Conservation (phyloP, 371 early-diverging fungal genomes). For the Lichtheimia corymbifera region DNA sequence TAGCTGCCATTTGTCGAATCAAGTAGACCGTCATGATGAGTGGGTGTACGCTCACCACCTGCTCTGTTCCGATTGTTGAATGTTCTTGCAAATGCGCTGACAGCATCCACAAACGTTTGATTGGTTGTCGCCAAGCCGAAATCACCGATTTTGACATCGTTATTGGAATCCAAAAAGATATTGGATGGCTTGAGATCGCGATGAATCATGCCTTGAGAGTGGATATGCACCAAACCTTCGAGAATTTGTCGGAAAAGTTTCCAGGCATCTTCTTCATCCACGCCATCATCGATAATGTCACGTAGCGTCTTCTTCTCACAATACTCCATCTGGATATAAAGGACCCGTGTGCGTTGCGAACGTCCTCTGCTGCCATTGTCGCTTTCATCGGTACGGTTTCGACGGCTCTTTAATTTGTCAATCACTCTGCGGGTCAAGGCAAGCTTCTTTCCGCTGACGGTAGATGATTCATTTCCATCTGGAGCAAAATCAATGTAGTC, state of each 20-base stretch:
- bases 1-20: constrained; percentile 28
- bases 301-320: constrained; percentile 92
- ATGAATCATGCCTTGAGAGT: constrained; percentile 91
- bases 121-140: constrained; percentile 93
- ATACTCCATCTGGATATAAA: constrained; percentile 98
- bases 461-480: constrained; percentile 8
- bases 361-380: constrained; percentile 22
- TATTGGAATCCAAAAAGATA: constrained; percentile 88
- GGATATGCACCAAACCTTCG: constrained; percentile 86
- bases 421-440: constrained; percentile 10
- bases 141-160: constrained; percentile 95
- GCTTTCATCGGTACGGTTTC: constrained; percentile 13
- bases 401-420: constrained; percentile 13
- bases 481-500: constrained; percentile 38
- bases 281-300: constrained; percentile 82
- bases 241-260: constrained; percentile 81
- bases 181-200: constrained; percentile 98
- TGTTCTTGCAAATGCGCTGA: constrained; percentile 20
- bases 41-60: constrained; percentile 6
- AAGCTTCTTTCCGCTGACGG: constrained; percentile 7
- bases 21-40: background rate
- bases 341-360: constrained; percentile 50
- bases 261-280: constrained; percentile 72
- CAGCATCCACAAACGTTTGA: constrained; percentile 58
- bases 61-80: constrained; percentile 2